Evolutionary conservation across 768 basidiomycete species (phyloP).

Genomic region (Gautieria morchelliformis): DNA sequence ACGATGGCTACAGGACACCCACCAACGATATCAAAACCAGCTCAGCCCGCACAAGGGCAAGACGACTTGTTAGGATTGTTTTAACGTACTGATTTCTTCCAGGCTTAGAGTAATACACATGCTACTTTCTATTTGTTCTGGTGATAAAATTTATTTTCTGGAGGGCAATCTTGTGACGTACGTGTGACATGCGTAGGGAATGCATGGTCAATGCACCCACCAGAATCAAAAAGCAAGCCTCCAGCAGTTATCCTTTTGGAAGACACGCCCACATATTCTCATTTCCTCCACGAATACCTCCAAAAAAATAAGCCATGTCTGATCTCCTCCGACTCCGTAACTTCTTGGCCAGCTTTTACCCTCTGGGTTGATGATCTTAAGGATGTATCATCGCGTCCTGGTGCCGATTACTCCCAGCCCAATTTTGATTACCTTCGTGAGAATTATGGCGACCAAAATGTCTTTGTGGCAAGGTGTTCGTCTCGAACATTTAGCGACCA

Average conservation of each 20-base stretch:
- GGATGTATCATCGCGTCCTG: neutral
- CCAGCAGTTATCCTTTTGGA: neutral
- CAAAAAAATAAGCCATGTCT: slow-evolving; percentile 4
- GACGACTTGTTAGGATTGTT: slow-evolving; percentile 52
- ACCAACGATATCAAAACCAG: slow-evolving; percentile 12
- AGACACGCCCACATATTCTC: neutral
- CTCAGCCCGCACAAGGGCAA: slow-evolving; percentile 17
- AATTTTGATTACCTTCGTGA: slow-evolving; percentile 5
- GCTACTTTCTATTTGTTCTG: neutral
- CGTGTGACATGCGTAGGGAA: neutral
- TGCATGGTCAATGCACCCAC: too few species aligned
- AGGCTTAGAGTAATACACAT: too few species aligned
- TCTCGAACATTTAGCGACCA: slow-evolving; percentile 7
- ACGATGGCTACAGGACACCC: slow-evolving; percentile 11
- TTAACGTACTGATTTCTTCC: slow-evolving; percentile 15
- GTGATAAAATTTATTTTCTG: neutral
- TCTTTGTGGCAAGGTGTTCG: slow-evolving; percentile 7
- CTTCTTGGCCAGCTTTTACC: neutral
- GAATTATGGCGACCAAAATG: slow-evolving; percentile 7
- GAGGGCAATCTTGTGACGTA: neutral
- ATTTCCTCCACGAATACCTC: neutral
- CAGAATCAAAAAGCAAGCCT: too few species aligned
- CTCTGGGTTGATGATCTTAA: neutral
- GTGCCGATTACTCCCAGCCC: neutral
- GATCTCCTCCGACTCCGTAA: neutral